A percentile compares a stretch with the other conserved stretches of the same genome.
Evolutionary conservation across 2,329 filamentous ascomycete species (phyloP).

Genomic region (Pezicula carpinea): DNA sequence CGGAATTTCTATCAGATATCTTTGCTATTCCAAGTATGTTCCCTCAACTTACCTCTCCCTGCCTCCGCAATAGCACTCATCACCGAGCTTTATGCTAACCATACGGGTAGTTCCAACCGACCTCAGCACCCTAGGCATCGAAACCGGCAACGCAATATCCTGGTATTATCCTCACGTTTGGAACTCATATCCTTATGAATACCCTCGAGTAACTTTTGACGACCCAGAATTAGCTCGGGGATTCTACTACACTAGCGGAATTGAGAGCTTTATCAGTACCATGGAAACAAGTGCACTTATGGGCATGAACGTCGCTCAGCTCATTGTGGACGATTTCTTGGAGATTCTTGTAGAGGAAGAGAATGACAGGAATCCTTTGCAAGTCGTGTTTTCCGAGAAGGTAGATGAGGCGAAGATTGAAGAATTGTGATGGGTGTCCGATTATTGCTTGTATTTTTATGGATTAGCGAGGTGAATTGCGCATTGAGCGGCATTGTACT

Average conservation of each 20-base stretch:
- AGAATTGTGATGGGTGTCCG: slow-evolving; percentile 4
- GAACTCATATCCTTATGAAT: slow-evolving; percentile 78
- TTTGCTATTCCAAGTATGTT: slow-evolving; percentile 35
- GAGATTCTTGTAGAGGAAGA: slow-evolving; percentile 13
- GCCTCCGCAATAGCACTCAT: slow-evolving; percentile 22
- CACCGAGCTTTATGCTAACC: slow-evolving; percentile 15
- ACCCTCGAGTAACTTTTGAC: slow-evolving; percentile 85
- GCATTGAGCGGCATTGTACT: neutral
- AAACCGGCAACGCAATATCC: slow-evolving; percentile 53
- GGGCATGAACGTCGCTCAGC: slow-evolving; percentile 76
- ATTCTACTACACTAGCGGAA: slow-evolving; percentile 68
- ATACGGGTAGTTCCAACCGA: slow-evolving; percentile 16
- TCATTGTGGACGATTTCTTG: slow-evolving; percentile 60
- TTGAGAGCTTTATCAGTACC: slow-evolving; percentile 91
- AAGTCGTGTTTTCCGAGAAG: neutral
- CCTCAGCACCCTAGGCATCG: slow-evolving; percentile 15
- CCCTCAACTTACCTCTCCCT: neutral
- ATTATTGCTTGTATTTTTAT: no score
- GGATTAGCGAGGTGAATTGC: neutral
- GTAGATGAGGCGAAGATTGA: neutral
- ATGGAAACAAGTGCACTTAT: slow-evolving; percentile 96
- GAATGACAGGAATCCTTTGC: neutral
- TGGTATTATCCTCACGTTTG: slow-evolving; percentile 79
- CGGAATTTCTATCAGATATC: slow-evolving; percentile 48
- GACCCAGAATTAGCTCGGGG: slow-evolving; percentile 64